These are phyloP conservation scores for Sindora glabra DNA, from an alignment of 306 rosid genomes.

Conservation along the genomic window DNA sequence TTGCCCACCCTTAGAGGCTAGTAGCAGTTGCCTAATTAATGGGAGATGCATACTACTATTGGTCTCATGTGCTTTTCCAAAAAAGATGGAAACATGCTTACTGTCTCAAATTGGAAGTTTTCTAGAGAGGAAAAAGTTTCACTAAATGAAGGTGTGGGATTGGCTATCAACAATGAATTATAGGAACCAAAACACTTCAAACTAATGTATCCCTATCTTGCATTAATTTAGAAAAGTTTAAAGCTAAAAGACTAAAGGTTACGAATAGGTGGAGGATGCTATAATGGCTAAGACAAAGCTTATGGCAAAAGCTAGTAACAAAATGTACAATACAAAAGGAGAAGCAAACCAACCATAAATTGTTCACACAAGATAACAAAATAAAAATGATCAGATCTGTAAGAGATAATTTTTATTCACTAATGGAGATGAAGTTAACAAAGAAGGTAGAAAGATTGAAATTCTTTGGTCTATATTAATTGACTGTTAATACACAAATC, in stretches of 20 bases:
- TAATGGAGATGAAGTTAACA: background rate
- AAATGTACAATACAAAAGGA: background rate
- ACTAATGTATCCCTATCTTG: background rate
- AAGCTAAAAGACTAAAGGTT: background rate
- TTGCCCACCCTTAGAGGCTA: too few relatives aligned
- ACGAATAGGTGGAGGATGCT: conserved; percentile 13
- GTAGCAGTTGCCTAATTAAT: conserved; percentile 90
- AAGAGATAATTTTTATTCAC: conserved; percentile 8
- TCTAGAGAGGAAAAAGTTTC: conserved; percentile 2
- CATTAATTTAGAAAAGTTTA: background rate
- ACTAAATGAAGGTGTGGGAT: background rate
- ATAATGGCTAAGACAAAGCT: conserved; percentile 4
- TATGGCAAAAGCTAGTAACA: conserved; percentile 1
- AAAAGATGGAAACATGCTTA: conserved; percentile 57
- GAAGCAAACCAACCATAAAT: background rate
- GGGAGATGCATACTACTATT: conserved; percentile 96
- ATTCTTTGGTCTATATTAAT: conserved; percentile 50
- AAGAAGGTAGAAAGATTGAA: conserved; percentile 32
- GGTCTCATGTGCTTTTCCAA: conserved; percentile 90
- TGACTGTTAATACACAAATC: conserved; percentile 19
- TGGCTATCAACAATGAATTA: conserved; percentile 9
- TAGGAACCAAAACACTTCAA: background rate
- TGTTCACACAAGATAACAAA: conserved; percentile 20
- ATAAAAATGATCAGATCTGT: conserved; percentile 29
- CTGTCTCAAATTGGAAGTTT: conserved; percentile 21